Evolutionary conservation across 2,329 filamentous ascomycete genomes (phyloP).

Genomic region (Neopestalotiopsis sp.): DNA sequence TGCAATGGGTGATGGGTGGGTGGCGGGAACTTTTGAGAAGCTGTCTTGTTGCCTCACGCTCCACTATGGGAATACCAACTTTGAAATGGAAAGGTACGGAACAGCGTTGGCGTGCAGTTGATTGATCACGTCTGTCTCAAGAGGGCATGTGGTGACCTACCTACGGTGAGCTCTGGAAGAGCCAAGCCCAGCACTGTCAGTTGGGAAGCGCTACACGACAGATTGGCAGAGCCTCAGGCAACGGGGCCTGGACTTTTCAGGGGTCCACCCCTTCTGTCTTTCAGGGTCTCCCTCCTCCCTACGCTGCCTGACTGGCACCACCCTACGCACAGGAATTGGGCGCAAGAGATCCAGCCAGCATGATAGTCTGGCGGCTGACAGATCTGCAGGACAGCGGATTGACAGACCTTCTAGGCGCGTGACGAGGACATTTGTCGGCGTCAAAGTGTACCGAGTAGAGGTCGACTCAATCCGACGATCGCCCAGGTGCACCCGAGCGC

Average conservation of each 20-base stretch:
- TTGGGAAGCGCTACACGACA: background rate
- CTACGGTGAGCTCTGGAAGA: background rate
- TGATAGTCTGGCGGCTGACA: background rate
- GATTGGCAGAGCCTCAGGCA: background rate
- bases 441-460: background rate
- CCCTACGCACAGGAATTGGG: background rate
- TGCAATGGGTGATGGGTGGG: background rate
- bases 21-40: background rate
- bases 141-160: background rate
- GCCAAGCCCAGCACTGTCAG: background rate
- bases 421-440: background rate
- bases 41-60: background rate
- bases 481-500: background rate
- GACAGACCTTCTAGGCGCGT: background rate
- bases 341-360: background rate
- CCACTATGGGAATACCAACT: background rate
- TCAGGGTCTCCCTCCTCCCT: background rate
- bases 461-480: background rate
- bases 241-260: slow-evolving; percentile 2
- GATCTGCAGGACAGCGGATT: background rate
- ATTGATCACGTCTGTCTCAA: background rate
- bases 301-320: background rate
- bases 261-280: background rate
- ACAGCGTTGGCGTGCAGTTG: background rate
- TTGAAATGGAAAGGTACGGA: background rate